Evolutionary conservation across 805 yeast species (phyloP), one percentile per base, ranked within the genome.

Genomic region (Maudiozyma saulgeensis): DNA sequence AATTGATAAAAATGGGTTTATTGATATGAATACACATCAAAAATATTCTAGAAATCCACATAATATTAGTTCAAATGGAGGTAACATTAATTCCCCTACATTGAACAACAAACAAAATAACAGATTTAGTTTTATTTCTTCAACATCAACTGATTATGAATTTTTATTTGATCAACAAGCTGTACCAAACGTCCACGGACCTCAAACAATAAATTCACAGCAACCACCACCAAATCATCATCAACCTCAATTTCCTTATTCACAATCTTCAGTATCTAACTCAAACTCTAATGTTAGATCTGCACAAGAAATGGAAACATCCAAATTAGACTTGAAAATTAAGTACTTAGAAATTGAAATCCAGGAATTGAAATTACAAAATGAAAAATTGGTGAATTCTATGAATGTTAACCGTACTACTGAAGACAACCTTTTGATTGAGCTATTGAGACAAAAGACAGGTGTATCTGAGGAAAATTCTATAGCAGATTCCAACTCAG

Each of bases 281-380:
- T 34, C 32, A 13, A 38, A 40, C 23, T n/a, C 48, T 32, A 45
- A 21, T 28, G 16, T 28, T 8, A 19, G 37, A 39, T 39, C 31
- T 25, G 32, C 18, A 31, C 46, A 39, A 34, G 41, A 23, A 18
- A 54, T 56, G n/a, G 59, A 56, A 42, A 49, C 56, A 8, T 51
- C 53, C 3, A 53, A 50, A 44, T 44, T 60, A 13, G 68, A 66
- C 31, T 49, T 60, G 35, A 62, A 63, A 50, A 62, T 65, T 46
- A 64, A 63, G 41, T 61, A 62, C 43, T 49, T 66, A 44, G 69
- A 67, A 50, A 26, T 66, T 13, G 63, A 66, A 42, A 62, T 66
- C 16, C 57, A 56, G 37, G 69, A 67, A 43, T 49, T 67, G 31
- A 64, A 57, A 52, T 46, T 65, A 32, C 68, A 64, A 39, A 67